phyloP scores from a whole-genome alignment of 1,139 yeast genomes.

The Groenewaldozyma auringiensis region DNA sequence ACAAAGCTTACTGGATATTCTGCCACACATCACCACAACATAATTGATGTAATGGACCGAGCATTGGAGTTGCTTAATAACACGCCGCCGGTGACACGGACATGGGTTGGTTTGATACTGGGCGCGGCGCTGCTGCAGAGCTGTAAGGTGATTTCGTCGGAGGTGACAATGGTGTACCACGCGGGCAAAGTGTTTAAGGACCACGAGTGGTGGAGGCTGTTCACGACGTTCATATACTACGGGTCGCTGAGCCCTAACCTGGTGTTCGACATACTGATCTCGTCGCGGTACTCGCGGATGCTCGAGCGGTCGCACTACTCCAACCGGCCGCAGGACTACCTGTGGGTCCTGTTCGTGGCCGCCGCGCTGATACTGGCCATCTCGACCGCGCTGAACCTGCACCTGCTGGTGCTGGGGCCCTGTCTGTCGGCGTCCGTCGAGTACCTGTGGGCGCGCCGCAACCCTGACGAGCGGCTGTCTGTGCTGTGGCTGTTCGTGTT shows the following conservation, averaged over 20 bases:
- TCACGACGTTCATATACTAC: slow-evolving; percentile 38
- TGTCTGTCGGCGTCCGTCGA: slow-evolving; percentile 34
- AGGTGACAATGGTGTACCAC: slow-evolving; percentile 11
- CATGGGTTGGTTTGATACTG: slow-evolving; percentile 27
- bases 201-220: slow-evolving; percentile 37
- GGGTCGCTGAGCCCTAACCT: slow-evolving; percentile 37
- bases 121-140: slow-evolving; percentile 24
- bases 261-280: slow-evolving; percentile 32
- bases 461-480: slow-evolving; percentile 35
- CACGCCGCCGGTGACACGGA: slow-evolving; percentile 27
- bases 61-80: slow-evolving; percentile 29
- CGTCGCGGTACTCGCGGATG: slow-evolving; percentile 35
- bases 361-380: slow-evolving; percentile 26
- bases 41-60: no score
- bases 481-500: slow-evolving; percentile 36
- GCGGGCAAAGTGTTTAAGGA: slow-evolving; percentile 18
- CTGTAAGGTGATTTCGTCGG: not conserved
- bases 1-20: no score
- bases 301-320: slow-evolving; percentile 35
- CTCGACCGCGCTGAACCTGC: slow-evolving; percentile 25
- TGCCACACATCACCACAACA: no score
- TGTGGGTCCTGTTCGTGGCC: slow-evolving; percentile 33
- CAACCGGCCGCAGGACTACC: slow-evolving; percentile 32
- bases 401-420: slow-evolving; percentile 33
- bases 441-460: slow-evolving; percentile 42